A percentile compares a stretch with the other conserved stretches of the same genome.
These are phyloP conservation scores for Yarrowia phangngaensis DNA, from an alignment of 805 yeast genomes.

Conservation along the genomic window DNA sequence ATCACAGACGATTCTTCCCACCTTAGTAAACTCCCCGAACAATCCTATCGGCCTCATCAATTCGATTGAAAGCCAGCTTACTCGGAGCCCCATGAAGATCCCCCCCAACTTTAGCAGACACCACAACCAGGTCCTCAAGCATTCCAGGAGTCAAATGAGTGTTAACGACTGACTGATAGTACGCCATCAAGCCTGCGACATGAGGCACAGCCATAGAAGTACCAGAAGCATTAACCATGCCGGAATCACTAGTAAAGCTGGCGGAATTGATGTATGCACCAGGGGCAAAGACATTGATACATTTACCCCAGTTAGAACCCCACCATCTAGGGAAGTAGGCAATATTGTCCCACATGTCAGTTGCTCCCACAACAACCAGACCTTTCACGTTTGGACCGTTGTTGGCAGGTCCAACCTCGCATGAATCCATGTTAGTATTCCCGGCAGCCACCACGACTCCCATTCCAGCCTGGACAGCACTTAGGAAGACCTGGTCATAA, in stretches of 20 bases:
- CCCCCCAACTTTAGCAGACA: constrained; percentile 4
- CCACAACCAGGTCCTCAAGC: constrained; percentile 14
- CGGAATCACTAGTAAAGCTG: constrained; percentile 34
- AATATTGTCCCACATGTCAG: constrained; percentile 20
- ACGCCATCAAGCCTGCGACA: constrained; percentile 83
- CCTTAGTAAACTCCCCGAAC: background rate
- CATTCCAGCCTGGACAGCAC: constrained; percentile 8
- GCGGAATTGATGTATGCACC: constrained; percentile 80
- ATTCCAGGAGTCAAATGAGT: constrained; percentile 2
- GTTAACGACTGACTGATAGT: constrained; percentile 45
- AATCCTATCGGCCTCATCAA: constrained; percentile 34
- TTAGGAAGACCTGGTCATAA: constrained; percentile 38
- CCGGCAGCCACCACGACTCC: constrained; percentile 38
- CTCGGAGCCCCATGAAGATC: constrained; percentile 17
- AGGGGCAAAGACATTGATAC: constrained; percentile 96
- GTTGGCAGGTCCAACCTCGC: constrained; percentile 20
- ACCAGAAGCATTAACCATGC: constrained; percentile 52
- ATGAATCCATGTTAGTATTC: constrained; percentile 12
- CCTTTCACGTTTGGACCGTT: constrained; percentile 16
- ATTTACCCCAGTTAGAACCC: constrained; percentile 52
- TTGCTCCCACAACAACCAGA: constrained; percentile 20
- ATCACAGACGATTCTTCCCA: background rate
- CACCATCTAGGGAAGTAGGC: constrained; percentile 8
- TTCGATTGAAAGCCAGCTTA: constrained; percentile 6
- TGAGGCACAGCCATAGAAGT: constrained; percentile 98